Base-by-base conservation (phyloP, 1,284 basidiomycete genomes). In the Somion occarium region DNA sequence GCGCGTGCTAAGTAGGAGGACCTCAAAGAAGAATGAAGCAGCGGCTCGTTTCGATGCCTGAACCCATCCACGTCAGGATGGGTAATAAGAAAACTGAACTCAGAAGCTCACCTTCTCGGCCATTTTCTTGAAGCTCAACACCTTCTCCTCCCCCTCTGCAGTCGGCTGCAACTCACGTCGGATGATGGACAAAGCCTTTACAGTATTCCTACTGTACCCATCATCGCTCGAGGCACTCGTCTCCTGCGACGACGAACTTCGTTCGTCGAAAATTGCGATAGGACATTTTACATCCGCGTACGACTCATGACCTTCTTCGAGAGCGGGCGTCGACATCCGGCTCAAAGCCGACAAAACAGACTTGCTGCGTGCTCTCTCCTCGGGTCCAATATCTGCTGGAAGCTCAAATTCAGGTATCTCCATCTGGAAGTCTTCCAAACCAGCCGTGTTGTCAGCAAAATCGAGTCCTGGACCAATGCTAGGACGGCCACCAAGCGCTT, bases 21-120 rank as follows among this genome's bases (percentile, higher is more conserved):
- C 72, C 70, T 99, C 96, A 64, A 98, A 99, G 78, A 99, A 99
- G 78, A 99, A 98, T 1, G 91, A 85, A 0, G 94, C 84, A 0
- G 95, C 93, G 2, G 94, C 96, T 43, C 93, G 84, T 48, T 92
- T 85, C 5, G 91, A 89, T 5, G 93, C 91, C 83, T 94, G 58
- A 1, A 43, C 24, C 18, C 41, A 45, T 50, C 9, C 44, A 34
- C 9, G 46, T 2, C 18, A 59, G 54, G 49, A 34, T 15, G 30
- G 7, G 30, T 48, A 23, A 50, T 5, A 42, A 24, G 18, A 5
- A 18, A 54, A 11, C 15, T 34, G 23, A 44, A 39, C 20, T 25
- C 37, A 54, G 20, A 15, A 41, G 59, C 74, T 53, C 56, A 88
- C 88, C 80, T 87, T 91, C 60, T 84, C 74, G 1, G 88, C 78